Conservation (phyloP, 257 asterid species). For the Jacaranda mimosifolia region DNA sequence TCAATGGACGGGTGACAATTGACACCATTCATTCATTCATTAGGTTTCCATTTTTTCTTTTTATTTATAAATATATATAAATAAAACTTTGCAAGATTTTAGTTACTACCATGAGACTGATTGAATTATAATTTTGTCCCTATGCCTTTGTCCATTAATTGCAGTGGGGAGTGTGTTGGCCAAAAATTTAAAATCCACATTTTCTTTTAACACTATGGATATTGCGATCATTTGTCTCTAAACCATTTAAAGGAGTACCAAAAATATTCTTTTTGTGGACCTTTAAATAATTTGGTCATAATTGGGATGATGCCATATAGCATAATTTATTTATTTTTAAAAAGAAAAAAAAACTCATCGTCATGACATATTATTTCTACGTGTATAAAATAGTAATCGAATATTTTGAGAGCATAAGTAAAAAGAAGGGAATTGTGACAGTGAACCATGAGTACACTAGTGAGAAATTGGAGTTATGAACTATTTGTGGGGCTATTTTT, state of each 20-base stretch:
- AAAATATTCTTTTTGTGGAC: not conserved
- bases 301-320: not conserved
- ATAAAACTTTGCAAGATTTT: not conserved
- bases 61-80: no score
- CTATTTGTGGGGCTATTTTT: no score
- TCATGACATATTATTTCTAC: no score
- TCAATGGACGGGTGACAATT: not conserved
- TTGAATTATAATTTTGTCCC: conserved; percentile 20
- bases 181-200: not conserved
- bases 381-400: no score
- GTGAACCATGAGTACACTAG: no score
- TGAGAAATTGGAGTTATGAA: no score
- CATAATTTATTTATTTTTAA: not conserved
- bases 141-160: conserved; percentile 7
- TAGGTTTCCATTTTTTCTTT: no score
- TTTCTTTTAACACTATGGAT: not conserved
- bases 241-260: not conserved
- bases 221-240: not conserved
- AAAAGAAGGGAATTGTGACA: no score
- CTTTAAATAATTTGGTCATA: not conserved
- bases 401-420: no score
- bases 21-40: no score
- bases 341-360: no score
- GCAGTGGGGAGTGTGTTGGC: not conserved
- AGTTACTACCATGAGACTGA: not conserved